These are phyloP conservation scores for Phytophthora agathidicida DNA, from an alignment of 352 stramenopile genomes.

Conservation along the genomic window DNA sequence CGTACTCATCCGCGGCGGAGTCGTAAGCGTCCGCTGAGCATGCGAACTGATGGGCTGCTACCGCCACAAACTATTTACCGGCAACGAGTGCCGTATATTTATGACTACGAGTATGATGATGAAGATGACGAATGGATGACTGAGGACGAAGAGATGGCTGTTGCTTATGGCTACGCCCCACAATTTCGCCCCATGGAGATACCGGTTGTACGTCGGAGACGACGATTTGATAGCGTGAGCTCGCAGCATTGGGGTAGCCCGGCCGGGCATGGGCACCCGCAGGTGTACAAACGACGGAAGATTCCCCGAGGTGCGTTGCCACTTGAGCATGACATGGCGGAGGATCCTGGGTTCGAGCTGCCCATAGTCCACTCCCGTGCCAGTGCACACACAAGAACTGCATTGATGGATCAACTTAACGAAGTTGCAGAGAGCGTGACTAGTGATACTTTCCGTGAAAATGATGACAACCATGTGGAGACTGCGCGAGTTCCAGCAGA, in stretches of 20 bases:
- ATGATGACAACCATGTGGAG: background rate
- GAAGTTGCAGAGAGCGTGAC: slow-evolving; percentile 10
- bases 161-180: slow-evolving; percentile 25
- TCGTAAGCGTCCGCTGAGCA: slow-evolving; percentile 30
- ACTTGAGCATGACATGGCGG: slow-evolving; percentile 8
- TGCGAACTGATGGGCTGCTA: slow-evolving; percentile 16
- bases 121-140: slow-evolving; percentile 44
- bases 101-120: slow-evolving; percentile 41
- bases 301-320: slow-evolving; percentile 15
- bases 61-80: slow-evolving; percentile 38
- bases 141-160: slow-evolving; percentile 34
- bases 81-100: slow-evolving; percentile 38
- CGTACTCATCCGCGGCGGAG: slow-evolving; percentile 14
- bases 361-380: background rate
- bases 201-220: slow-evolving; percentile 25
- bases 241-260: slow-evolving; percentile 27
- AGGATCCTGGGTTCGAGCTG: slow-evolving; percentile 6
- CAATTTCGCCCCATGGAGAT: slow-evolving; percentile 22
- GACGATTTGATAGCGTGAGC: slow-evolving; percentile 30
- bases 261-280: slow-evolving; percentile 10
- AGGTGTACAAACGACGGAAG: slow-evolving; percentile 34
- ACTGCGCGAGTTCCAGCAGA: slow-evolving; percentile 11
- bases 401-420: slow-evolving; percentile 16
- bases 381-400: background rate
- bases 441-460: slow-evolving; percentile 1